Percentiles rank a stretch among this genome's conserved stretches.
Conservation (phyloP, 2,329 filamentous ascomycete genomes). For the Botrytis hyacinthi region DNA sequence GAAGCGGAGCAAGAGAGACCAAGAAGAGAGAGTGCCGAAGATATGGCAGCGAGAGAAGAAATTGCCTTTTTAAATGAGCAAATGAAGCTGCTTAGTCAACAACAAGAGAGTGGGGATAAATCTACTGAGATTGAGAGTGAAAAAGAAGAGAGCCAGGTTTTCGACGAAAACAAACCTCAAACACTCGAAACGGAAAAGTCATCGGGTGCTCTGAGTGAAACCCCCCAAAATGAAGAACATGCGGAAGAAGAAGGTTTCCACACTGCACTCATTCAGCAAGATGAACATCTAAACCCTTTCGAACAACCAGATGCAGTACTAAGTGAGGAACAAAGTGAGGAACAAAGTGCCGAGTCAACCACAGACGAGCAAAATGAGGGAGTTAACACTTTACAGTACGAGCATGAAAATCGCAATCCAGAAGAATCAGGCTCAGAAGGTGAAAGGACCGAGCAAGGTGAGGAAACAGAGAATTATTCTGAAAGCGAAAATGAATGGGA, state of each 20-base stretch:
- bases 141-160: not conserved
- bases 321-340: not conserved
- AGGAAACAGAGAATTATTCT: not conserved
- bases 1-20: not conserved
- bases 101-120: not conserved
- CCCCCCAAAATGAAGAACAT: not conserved
- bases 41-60: not conserved
- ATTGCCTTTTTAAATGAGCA: conserved; percentile 9
- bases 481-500: conserved; percentile 9
- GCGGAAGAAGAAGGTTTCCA: not conserved
- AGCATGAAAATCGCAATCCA: not conserved
- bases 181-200: not conserved
- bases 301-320: not conserved
- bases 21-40: not conserved
- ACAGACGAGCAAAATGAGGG: not conserved
- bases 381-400: not conserved
- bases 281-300: not conserved
- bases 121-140: not conserved
- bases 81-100: not conserved
- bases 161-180: not conserved
- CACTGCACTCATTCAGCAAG: not conserved
- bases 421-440: not conserved
- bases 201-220: not conserved
- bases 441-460: not conserved
- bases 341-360: not conserved